phyloP scores from a whole-genome alignment of 257 asterid genomes.

The Nicotiana benthamiana region DNA sequence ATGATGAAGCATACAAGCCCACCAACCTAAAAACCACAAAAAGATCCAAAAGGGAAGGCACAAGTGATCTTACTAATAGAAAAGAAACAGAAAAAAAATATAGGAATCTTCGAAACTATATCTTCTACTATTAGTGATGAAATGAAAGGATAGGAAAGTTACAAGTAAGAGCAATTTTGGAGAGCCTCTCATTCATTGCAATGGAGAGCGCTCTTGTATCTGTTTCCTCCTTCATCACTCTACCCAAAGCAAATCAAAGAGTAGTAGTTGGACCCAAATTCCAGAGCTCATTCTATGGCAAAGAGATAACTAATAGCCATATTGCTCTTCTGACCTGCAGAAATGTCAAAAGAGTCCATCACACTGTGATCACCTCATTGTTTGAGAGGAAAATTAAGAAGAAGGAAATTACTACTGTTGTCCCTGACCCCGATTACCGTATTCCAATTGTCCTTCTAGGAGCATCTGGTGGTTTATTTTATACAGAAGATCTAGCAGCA shows the following conservation, averaged over 20 bases:
- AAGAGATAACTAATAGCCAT: conserved; percentile 9
- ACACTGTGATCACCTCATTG: conserved; percentile 38
- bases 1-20: too few relatives aligned
- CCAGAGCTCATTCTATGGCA: conserved; percentile 36
- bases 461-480: conserved; percentile 56
- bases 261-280: conserved; percentile 20
- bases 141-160: too few relatives aligned
- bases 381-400: conserved; percentile 47
- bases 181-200: neutral
- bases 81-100: too few relatives aligned
- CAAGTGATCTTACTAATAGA: too few relatives aligned
- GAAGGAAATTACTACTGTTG: conserved; percentile 42
- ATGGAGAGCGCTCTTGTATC: conserved; percentile 49
- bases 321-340: conserved; percentile 12
- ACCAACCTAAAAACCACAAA: too few relatives aligned
- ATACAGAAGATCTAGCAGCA: conserved; percentile 59
- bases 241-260: conserved; percentile 25
- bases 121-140: too few relatives aligned
- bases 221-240: conserved; percentile 36
- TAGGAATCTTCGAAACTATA: too few relatives aligned
- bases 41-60: too few relatives aligned
- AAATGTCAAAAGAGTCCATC: conserved; percentile 21
- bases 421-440: conserved; percentile 88
- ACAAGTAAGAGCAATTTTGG: too few relatives aligned
- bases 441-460: conserved; percentile 80